A percentile compares a stretch with the other conserved stretches of the same genome.
These are phyloP conservation scores for Aschersonia sp. DNA, from an alignment of 2,329 filamentous ascomycete species.

Conservation along the genomic window DNA sequence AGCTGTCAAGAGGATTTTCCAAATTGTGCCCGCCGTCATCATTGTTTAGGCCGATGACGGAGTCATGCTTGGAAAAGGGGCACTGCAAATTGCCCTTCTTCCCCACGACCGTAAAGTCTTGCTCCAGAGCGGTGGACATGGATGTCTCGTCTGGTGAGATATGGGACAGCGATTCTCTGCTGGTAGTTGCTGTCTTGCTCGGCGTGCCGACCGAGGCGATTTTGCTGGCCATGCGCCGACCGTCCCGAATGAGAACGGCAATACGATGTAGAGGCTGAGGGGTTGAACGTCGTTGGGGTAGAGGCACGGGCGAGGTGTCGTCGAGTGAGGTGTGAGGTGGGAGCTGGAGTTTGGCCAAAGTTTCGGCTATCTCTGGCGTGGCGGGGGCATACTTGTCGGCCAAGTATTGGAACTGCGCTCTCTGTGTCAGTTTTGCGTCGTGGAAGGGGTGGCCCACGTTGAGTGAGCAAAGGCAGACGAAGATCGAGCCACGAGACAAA, in stretches of 20 bases:
- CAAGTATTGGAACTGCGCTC: slow-evolving; percentile 44
- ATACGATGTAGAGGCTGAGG: slow-evolving; percentile 34
- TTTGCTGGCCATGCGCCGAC: slow-evolving; percentile 41
- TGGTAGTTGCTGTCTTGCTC: slow-evolving; percentile 37
- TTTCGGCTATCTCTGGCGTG: slow-evolving; percentile 51
- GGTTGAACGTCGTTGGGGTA: slow-evolving; percentile 34
- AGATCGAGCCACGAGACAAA: slow-evolving; percentile 7
- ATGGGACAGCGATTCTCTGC: slow-evolving; percentile 30
- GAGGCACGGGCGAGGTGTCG: slow-evolving; percentile 35
- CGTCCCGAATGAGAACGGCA: slow-evolving; percentile 49
- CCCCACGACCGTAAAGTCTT: slow-evolving; percentile 80
- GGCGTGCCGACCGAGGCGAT: slow-evolving; percentile 32
- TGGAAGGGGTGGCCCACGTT: not conserved
- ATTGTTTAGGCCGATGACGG: slow-evolving; percentile 15
- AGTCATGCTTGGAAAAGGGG: slow-evolving; percentile 50
- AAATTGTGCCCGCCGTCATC: slow-evolving; percentile 7
- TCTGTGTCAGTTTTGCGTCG: not conserved
- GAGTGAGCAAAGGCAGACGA: slow-evolving; percentile 4
- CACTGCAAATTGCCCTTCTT: slow-evolving; percentile 68
- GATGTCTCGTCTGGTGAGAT: slow-evolving; percentile 35
- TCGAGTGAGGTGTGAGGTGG: slow-evolving; percentile 37
- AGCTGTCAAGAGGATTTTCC: slow-evolving; percentile 32
- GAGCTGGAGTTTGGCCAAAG: slow-evolving; percentile 50
- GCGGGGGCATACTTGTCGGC: slow-evolving; percentile 55
- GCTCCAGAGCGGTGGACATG: slow-evolving; percentile 57